Evolutionary conservation across 768 basidiomycete genomes (phyloP).

Genomic region (Trametes cinnabarina): DNA sequence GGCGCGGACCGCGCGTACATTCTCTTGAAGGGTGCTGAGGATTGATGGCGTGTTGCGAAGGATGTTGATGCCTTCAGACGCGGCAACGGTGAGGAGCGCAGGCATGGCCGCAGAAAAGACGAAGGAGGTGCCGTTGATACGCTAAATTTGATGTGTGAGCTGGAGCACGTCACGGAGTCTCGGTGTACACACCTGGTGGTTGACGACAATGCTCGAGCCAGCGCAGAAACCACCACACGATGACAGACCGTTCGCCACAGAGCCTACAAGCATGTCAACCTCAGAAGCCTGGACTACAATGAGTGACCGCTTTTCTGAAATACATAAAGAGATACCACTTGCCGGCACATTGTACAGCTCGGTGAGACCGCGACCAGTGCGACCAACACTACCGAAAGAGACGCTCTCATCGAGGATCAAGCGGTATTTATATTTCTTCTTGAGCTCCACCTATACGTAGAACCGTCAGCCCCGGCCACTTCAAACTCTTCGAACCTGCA

Average conservation of each 20-base stretch:
- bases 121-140: conserved; percentile 93
- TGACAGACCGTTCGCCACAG: conserved; percentile 78
- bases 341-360: conserved; percentile 94
- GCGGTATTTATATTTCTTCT: conserved; percentile 93
- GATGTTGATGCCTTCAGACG: conserved; percentile 81
- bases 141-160: conserved; percentile 41
- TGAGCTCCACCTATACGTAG: conserved; percentile 76
- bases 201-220: conserved; percentile 75
- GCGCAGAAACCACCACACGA: conserved; percentile 95
- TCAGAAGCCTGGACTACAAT: conserved; percentile 61
- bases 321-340: conserved; percentile 15
- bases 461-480: too few species aligned
- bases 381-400: conserved; percentile 90
- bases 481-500: background rate
- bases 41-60: conserved; percentile 74
- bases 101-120: conserved; percentile 97
- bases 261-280: conserved; percentile 94
- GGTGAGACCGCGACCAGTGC: conserved; percentile 92
- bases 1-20: conserved; percentile 71
- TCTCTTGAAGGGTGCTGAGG: conserved; percentile 75
- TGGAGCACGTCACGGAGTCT: background rate
- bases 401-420: conserved; percentile 91
- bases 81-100: conserved; percentile 81
- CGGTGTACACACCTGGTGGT: conserved; percentile 68
- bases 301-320: background rate